These are phyloP conservation scores for Lodderomyces jiufengensis DNA, from an alignment of 1,139 yeast genomes.

Conservation along the genomic window DNA sequence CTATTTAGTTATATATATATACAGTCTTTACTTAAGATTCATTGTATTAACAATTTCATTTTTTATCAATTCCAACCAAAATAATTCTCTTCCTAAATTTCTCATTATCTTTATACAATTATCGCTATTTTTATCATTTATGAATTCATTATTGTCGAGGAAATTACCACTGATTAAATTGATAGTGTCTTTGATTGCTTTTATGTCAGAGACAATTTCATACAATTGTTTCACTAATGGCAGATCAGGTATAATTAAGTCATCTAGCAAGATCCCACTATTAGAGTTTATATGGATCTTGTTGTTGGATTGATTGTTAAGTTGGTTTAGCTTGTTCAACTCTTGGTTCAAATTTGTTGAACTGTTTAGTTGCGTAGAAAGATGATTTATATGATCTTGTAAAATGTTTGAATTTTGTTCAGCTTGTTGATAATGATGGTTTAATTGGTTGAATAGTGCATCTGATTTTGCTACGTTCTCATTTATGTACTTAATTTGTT, in stretches of 20 bases:
- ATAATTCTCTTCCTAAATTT: conserved; percentile 72
- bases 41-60: conserved; percentile 29
- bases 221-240: conserved; percentile 50
- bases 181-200: conserved; percentile 65
- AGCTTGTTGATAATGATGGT: conserved; percentile 39
- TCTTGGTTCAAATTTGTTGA: conserved; percentile 25
- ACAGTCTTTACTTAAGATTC: conserved; percentile 11
- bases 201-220: conserved; percentile 60
- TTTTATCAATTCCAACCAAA: conserved; percentile 45
- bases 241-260: conserved; percentile 41
- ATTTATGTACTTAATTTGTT: conserved; percentile 16
- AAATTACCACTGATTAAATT: conserved; percentile 56
- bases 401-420: conserved; percentile 32
- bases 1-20: neutral
- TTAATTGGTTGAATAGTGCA: conserved; percentile 31
- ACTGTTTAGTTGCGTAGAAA: conserved; percentile 27
- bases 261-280: conserved; percentile 26
- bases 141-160: conserved; percentile 29
- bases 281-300: conserved; percentile 18
- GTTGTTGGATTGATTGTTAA: conserved; percentile 20
- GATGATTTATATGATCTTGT: conserved; percentile 30
- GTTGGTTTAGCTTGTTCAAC: conserved; percentile 22
- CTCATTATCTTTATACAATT: conserved; percentile 56
- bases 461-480: conserved; percentile 22
- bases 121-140: conserved; percentile 42